These are phyloP conservation scores for Kazachstania martiniae DNA, from an alignment of 805 yeast genomes.

Conservation along the genomic window DNA sequence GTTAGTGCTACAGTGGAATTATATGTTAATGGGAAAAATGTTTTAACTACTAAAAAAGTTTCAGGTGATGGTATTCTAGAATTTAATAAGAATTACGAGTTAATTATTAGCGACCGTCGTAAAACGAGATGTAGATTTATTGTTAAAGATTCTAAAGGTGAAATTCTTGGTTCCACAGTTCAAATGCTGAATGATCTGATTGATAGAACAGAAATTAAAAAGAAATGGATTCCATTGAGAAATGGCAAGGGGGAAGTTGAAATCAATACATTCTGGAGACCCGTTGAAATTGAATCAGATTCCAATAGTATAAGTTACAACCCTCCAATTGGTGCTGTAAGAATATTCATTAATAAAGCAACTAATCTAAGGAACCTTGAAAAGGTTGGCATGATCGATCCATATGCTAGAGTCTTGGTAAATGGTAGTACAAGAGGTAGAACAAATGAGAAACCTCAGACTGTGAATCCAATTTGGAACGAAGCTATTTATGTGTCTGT, in stretches of 20 bases:
- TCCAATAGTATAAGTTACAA: conserved; percentile 64
- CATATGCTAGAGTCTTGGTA: conserved; percentile 65
- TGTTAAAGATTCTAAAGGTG: conserved; percentile 49
- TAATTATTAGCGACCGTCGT: conserved; percentile 57
- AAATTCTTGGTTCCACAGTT: conserved; percentile 45
- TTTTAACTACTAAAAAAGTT: conserved; percentile 39
- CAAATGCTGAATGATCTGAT: conserved; percentile 50
- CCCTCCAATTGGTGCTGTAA: conserved; percentile 80
- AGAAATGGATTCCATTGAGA: conserved; percentile 63
- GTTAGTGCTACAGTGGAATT: conserved; percentile 60
- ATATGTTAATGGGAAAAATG: conserved; percentile 46
- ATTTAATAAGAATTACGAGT: conserved; percentile 52
- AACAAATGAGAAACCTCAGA: conserved; percentile 55
- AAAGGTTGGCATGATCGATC: conserved; percentile 76
- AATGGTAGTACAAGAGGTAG: conserved; percentile 65
- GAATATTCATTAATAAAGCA: conserved; percentile 59
- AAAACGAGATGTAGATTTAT: conserved; percentile 52
- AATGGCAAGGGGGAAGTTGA: conserved; percentile 61
- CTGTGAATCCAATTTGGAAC: conserved; percentile 69
- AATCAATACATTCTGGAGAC: conserved; percentile 64
- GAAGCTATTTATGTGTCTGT: conserved; percentile 69
- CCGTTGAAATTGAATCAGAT: conserved; percentile 56
- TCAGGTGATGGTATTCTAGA: conserved; percentile 50
- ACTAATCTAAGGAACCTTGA: conserved; percentile 67
- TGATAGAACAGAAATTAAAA: conserved; percentile 66